Percentiles rank a stretch among this genome's conserved stretches.
Evolutionary conservation across 371 early-diverging fungal species (phyloP).

Genomic region (Mucor sp.): DNA sequence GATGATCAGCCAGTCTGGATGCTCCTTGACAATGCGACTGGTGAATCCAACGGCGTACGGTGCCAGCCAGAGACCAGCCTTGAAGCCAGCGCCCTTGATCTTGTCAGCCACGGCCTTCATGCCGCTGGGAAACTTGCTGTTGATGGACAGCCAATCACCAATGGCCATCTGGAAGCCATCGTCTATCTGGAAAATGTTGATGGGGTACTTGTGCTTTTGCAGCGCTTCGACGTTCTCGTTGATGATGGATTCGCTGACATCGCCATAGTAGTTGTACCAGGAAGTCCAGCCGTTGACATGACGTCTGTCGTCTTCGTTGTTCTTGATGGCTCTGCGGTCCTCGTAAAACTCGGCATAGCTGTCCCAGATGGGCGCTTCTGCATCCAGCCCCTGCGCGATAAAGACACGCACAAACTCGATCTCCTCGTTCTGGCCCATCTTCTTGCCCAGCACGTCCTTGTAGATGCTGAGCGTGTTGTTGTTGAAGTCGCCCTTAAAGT

Average conservation of each 20-base stretch:
- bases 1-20: conserved; percentile 58
- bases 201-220: conserved; percentile 46
- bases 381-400: conserved; percentile 34
- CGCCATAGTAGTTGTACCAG: conserved; percentile 63
- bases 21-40: conserved; percentile 48
- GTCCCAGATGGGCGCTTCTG: conserved; percentile 52
- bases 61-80: conserved; percentile 64
- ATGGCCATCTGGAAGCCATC: conserved; percentile 63
- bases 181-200: conserved; percentile 63
- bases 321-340: conserved; percentile 34
- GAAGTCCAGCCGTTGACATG: conserved; percentile 65
- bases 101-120: conserved; percentile 45
- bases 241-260: conserved; percentile 54
- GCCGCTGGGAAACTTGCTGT: conserved; percentile 54
- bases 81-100: conserved; percentile 47
- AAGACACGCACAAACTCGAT: conserved; percentile 36
- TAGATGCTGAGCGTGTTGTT: conserved; percentile 42
- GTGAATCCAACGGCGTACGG: conserved; percentile 57
- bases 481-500: conserved; percentile 54
- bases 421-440: conserved; percentile 19
- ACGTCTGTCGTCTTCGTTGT: conserved; percentile 20
- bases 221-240: conserved; percentile 49
- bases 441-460: conserved; percentile 51
- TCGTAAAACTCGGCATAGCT: conserved; percentile 42
- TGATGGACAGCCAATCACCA: conserved; percentile 62